phyloP scores from a whole-genome alignment of 2,329 filamentous ascomycete species.

The Teratosphaeria viscida region DNA sequence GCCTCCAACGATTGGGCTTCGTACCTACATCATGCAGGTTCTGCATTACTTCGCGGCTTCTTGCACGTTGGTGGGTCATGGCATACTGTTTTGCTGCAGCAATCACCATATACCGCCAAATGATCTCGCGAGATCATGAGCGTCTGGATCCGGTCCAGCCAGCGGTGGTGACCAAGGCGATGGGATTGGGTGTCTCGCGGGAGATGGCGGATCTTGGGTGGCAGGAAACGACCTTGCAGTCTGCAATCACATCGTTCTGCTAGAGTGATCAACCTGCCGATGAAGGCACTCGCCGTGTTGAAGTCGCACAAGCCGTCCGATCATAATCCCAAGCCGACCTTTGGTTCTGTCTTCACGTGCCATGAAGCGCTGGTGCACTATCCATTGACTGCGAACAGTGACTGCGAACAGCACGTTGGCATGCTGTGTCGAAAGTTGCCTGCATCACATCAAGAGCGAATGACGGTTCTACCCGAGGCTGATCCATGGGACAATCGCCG shows the following conservation, averaged over 20 bases:
- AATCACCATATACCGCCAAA: neutral
- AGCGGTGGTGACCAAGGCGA: neutral
- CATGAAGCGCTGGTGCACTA: too few species aligned
- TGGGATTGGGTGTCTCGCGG: neutral
- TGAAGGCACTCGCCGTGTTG: too few species aligned
- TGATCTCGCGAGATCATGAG: neutral
- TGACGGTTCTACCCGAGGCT: neutral
- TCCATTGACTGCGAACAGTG: too few species aligned
- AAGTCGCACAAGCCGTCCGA: too few species aligned
- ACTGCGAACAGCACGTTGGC: neutral
- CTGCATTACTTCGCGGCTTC: slow-evolving; percentile 42
- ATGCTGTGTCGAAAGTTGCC: too few species aligned
- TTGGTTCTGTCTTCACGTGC: too few species aligned
- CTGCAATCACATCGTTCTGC: neutral
- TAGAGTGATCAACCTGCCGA: too few species aligned
- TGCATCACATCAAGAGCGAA: neutral
- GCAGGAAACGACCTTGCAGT: too few species aligned
- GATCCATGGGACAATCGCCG: neutral
- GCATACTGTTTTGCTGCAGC: neutral
- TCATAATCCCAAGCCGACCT: too few species aligned
- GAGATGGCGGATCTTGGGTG: neutral
- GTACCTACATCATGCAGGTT: slow-evolving; percentile 31
- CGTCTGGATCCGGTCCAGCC: neutral
- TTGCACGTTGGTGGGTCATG: slow-evolving; percentile 12
- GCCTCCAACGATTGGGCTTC: slow-evolving; percentile 43